Conservation (phyloP, 345 rosid species). For the Populus nigra region DNA sequence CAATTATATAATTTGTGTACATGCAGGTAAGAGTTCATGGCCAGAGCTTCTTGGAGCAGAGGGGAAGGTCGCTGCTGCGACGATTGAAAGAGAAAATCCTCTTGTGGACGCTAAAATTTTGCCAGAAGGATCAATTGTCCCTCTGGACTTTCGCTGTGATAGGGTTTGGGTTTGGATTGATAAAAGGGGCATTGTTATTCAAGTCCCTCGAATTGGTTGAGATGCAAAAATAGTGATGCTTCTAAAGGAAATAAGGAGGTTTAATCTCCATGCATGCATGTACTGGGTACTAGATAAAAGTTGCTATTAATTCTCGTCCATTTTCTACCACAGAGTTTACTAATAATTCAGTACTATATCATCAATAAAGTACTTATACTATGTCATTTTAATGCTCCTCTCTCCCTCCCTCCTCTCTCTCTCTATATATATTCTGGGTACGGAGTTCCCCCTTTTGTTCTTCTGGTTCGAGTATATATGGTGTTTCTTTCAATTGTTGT, state of each 20-base stretch:
- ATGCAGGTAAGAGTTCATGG: conserved; percentile 24
- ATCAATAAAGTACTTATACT: not conserved
- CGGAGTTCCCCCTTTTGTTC: too few relatives aligned
- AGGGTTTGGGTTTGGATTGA: conserved; percentile 25
- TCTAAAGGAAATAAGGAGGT: not conserved
- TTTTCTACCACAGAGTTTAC: not conserved
- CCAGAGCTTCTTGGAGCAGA: conserved; percentile 18
- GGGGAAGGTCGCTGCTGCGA: conserved; percentile 4
- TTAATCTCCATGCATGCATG: not conserved
- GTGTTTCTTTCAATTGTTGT: too few relatives aligned
- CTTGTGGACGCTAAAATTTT: conserved; percentile 4
- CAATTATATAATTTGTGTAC: not conserved
- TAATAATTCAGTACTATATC: not conserved
- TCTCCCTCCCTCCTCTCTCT: too few relatives aligned
- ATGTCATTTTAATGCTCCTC: not conserved
- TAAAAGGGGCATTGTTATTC: not conserved
- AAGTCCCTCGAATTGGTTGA: conserved; percentile 6
- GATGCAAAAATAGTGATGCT: not conserved
- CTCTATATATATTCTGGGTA: too few relatives aligned
- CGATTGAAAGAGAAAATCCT: conserved; percentile 22
- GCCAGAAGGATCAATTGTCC: not conserved
- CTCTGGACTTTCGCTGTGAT: not conserved
- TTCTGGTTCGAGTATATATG: too few relatives aligned
- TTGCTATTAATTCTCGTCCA: too few relatives aligned
- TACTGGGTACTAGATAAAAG: not conserved